These are phyloP conservation scores for Candida pseudofarinosa DNA, from an alignment of 805 yeast species.

Conservation along the genomic window DNA sequence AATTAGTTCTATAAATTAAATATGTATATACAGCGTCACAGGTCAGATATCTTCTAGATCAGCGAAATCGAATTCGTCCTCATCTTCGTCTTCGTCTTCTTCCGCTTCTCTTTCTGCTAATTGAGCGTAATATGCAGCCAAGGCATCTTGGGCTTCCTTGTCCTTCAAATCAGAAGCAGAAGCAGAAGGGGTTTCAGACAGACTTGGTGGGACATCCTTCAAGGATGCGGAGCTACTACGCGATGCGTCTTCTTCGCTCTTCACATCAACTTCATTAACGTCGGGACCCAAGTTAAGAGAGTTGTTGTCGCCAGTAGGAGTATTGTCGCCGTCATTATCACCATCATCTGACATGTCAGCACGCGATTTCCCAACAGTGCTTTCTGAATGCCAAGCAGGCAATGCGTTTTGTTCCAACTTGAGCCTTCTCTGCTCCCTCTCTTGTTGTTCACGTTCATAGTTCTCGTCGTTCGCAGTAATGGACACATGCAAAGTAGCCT, in stretches of 20 bases:
- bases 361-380: slow-evolving; percentile 75
- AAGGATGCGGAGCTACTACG: slow-evolving; percentile 4
- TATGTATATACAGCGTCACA: not conserved
- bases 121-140: slow-evolving; percentile 65
- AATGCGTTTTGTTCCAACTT: slow-evolving; percentile 85
- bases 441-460: slow-evolving; percentile 59
- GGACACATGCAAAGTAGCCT: slow-evolving; percentile 85
- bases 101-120: slow-evolving; percentile 65
- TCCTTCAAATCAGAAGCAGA: slow-evolving; percentile 45
- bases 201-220: slow-evolving; percentile 7
- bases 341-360: slow-evolving; percentile 53
- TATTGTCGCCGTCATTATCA: slow-evolving; percentile 22
- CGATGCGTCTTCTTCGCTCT: slow-evolving; percentile 11
- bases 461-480: slow-evolving; percentile 86
- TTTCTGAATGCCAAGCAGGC: slow-evolving; percentile 93
- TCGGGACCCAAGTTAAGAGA: slow-evolving; percentile 13
- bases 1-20: not conserved
- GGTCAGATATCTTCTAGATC: slow-evolving; percentile 25
- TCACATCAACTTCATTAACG: slow-evolving; percentile 13
- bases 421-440: slow-evolving; percentile 64
- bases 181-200: slow-evolving; percentile 10
- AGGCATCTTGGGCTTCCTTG: slow-evolving; percentile 66
- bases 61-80: slow-evolving; percentile 32
- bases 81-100: slow-evolving; percentile 54
- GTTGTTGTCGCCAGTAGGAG: slow-evolving; percentile 15